Base-by-base conservation (phyloP, 495 filamentous ascomycete genomes). In the Glonium stellatum region DNA sequence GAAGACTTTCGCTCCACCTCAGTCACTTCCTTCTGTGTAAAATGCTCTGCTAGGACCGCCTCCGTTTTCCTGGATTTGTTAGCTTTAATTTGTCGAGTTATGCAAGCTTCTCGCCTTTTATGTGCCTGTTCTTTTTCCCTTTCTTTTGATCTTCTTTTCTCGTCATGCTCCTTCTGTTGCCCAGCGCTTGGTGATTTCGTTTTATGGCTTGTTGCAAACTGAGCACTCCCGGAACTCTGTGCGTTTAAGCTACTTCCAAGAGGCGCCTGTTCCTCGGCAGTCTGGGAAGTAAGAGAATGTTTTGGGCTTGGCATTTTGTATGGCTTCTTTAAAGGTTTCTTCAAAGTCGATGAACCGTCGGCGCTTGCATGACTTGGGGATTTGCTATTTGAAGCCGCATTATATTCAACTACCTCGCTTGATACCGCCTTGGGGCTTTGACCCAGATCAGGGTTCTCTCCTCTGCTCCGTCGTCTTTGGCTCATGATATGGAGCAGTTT, bases 261-360 rank as follows among this genome's bases (percentile, higher is more conserved):
- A 13, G 18, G 39, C 10, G 39, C 4, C 10, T 44, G 39, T 4
- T 18, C 10, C 39, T 44, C 13, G 39, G 13, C 18, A 15, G 2
- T 44, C 4, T 4, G 39, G 18, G 39, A 11, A 4, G 4, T 44
- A 1, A 11, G 13, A 11, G 13, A 11, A 21, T 59, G 12, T 37
- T 47, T 27, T 19, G 37, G 22, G 25, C n/a, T 60, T 5, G 41
- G 51, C 58, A 61, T 36, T 19, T 54, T 55, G 42, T 49, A 61
- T 9, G 31, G 19, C 31, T 5, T 37, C 34, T 37, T 39, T n/a
- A 39, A 11, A 13, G 50, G 58, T 27, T 47, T 61, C 36, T 55
- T 61, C 34, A 61, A 49, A 35, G 49, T 55, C 21, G 51, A 61
- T 31, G 39, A 18, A 13, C n/a, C 51, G 5, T 31, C 19, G 13